Percentiles rank a stretch among this genome's conserved stretches.
phyloP scores from a whole-genome alignment of 371 early-diverging fungal genomes.

The Actinomortierella ambigua region DNA sequence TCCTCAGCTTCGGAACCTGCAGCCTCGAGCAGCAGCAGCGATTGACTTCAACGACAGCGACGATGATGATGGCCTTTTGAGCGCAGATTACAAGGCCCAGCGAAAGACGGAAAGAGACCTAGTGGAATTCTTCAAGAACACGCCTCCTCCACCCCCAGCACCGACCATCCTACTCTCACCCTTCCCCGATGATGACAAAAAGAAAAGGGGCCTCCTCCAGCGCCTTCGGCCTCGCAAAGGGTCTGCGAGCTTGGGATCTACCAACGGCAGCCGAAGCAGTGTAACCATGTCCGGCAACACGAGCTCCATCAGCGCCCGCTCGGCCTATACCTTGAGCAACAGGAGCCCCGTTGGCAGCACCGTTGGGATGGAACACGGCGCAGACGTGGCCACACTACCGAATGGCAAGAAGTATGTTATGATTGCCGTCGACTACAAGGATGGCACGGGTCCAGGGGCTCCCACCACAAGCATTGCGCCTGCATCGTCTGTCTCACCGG shows the following conservation, averaged over 20 bases:
- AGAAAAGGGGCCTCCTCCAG: slow-evolving; percentile 34
- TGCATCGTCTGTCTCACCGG: too few relatives aligned
- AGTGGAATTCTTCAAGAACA: slow-evolving; percentile 39
- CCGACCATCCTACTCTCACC: slow-evolving; percentile 6
- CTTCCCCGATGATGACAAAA: slow-evolving; percentile 25
- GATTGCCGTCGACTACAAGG: slow-evolving; percentile 42
- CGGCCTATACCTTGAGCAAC: neutral
- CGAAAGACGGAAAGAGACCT: slow-evolving; percentile 24
- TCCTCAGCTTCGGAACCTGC: slow-evolving; percentile 21
- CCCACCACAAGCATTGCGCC: too few relatives aligned
- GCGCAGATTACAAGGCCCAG: slow-evolving; percentile 32
- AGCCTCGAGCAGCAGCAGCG: slow-evolving; percentile 35
- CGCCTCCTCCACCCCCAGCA: slow-evolving; percentile 24
- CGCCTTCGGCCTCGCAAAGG: slow-evolving; percentile 22
- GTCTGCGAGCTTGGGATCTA: neutral
- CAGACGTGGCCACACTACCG: slow-evolving; percentile 29
- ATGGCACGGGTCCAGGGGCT: neutral
- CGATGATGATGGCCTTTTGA: slow-evolving; percentile 25
- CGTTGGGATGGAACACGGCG: neutral
- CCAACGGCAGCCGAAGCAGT: neutral
- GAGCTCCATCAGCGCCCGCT: slow-evolving; percentile 15
- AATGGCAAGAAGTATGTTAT: slow-evolving; percentile 46
- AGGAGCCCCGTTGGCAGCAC: neutral
- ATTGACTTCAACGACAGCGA: slow-evolving; percentile 27
- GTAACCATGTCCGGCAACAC: neutral